A percentile compares a stretch with the other conserved stretches of the same genome.
Conservation (phyloP, 106 monocot species). For the Cymbidium sinense region DNA sequence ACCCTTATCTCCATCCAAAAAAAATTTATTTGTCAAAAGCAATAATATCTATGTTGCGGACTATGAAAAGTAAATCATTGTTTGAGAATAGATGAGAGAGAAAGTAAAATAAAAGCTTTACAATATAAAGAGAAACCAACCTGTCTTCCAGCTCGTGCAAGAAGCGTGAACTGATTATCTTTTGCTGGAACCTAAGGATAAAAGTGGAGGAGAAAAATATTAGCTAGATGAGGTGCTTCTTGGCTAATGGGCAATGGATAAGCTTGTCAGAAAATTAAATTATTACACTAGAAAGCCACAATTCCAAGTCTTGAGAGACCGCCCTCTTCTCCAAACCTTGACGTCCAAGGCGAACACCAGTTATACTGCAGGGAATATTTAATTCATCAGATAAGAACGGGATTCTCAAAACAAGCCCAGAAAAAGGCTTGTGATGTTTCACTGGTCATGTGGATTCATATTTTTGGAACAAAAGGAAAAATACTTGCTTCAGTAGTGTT, state of each 20-base stretch:
- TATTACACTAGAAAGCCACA: constrained; percentile 95
- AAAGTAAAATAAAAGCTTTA: not conserved
- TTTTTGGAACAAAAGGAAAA: too few relatives aligned
- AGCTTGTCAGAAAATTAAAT: not conserved
- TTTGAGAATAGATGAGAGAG: not conserved
- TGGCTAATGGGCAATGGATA: not conserved
- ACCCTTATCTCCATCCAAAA: too few relatives aligned
- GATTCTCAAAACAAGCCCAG: not conserved
- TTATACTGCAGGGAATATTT: constrained; percentile 47
- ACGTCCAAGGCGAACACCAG: constrained; percentile 69
- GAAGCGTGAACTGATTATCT: constrained; percentile 82
- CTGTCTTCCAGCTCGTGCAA: constrained; percentile 98
- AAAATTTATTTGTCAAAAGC: too few relatives aligned
- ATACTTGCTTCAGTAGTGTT: too few relatives aligned
- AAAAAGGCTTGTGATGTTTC: not conserved
- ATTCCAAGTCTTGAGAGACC: constrained; percentile 97
- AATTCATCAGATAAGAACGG: not conserved
- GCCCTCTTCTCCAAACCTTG: constrained; percentile 93
- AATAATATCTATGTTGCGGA: too few relatives aligned
- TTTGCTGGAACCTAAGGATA: constrained; percentile 61
- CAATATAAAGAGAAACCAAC: constrained; percentile 20
- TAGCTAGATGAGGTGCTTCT: not conserved
- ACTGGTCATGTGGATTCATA: too few relatives aligned
- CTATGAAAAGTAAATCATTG: too few relatives aligned
- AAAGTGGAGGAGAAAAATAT: not conserved